Conservation (phyloP, 768 basidiomycete genomes). For the Pleurotus pulmonarius region DNA sequence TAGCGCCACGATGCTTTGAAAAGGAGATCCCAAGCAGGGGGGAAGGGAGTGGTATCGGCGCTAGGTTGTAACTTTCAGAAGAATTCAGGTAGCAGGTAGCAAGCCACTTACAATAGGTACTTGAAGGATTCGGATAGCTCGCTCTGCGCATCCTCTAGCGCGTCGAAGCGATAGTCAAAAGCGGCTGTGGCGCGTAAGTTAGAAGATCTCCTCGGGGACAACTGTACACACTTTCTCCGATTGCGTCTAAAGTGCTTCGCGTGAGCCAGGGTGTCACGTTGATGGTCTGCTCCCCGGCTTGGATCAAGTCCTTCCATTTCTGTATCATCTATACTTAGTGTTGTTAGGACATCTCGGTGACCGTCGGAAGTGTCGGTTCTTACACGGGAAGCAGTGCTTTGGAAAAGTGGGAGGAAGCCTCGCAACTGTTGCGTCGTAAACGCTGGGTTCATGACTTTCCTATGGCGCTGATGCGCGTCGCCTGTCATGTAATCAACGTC, state of each 20-base stretch:
- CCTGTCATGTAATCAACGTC: conserved; percentile 8
- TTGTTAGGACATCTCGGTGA: neutral
- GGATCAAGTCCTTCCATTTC: conserved; percentile 24
- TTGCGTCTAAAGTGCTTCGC: conserved; percentile 33
- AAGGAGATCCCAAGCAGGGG: conserved; percentile 12
- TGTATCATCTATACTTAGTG: conserved; percentile 13
- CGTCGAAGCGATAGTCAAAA: conserved; percentile 32
- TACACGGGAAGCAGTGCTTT: conserved; percentile 21
- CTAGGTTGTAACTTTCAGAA: conserved; percentile 13
- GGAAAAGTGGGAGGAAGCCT: conserved; percentile 23
- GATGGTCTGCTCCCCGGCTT: conserved; percentile 14
- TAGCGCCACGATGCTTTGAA: conserved; percentile 7
- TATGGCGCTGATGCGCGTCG: conserved; percentile 21
- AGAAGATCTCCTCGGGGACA: neutral
- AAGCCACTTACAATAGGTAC: conserved; percentile 17
- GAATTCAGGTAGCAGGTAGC: conserved; percentile 20
- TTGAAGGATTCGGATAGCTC: conserved; percentile 16
- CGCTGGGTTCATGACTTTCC: conserved; percentile 25
- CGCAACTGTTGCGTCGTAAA: conserved; percentile 15
- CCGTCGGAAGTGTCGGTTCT: neutral
- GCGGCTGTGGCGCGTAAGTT: conserved; percentile 20
- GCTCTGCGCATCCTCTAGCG: conserved; percentile 19
- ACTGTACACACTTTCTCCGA: conserved; percentile 24
- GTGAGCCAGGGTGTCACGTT: conserved; percentile 26
- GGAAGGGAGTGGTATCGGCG: conserved; percentile 2